These are phyloP conservation scores for Heterobasidion parviporum DNA, from an alignment of 1,284 basidiomycete genomes.

Conservation along the genomic window DNA sequence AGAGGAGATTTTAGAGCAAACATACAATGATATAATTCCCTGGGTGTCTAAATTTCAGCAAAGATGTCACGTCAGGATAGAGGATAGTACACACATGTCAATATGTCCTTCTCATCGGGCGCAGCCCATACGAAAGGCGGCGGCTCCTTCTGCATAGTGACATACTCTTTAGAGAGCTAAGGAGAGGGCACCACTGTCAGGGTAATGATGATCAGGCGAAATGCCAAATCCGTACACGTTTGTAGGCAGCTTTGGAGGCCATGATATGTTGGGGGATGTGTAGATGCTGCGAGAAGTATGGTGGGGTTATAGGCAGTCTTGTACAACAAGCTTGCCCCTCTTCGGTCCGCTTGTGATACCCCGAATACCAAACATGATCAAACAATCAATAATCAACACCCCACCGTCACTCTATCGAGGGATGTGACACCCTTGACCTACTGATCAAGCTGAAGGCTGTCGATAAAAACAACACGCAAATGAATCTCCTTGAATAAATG, in stretches of 20 bases:
- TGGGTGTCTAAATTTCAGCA: conserved; percentile 21
- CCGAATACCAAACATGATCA: neutral
- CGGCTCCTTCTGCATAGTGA: conserved; percentile 87
- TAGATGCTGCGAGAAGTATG: neutral
- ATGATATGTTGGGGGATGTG: conserved; percentile 28
- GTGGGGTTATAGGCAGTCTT: neutral
- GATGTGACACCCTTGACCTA: too few species aligned
- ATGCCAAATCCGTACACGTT: conserved; percentile 51
- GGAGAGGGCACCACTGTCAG: conserved; percentile 9
- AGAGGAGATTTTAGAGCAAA: neutral
- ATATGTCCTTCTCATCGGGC: conserved; percentile 94
- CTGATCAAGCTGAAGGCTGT: too few species aligned
- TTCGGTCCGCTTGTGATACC: neutral
- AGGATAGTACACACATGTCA: conserved; percentile 56
- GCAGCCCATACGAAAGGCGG: conserved; percentile 92
- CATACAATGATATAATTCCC: conserved; percentile 89
- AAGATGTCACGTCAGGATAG: neutral
- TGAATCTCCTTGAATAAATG: too few species aligned
- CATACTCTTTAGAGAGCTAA: conserved; percentile 84
- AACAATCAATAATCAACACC: neutral
- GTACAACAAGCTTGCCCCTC: neutral
- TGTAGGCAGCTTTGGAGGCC: conserved; percentile 79
- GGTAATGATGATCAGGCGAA: conserved; percentile 11
- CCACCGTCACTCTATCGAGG: too few species aligned
- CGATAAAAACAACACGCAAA: too few species aligned